A percentile compares a stretch with the other conserved stretches of the same genome.
Evolutionary conservation across 805 yeast genomes (phyloP).

Genomic region (Lipomyces anomalus): DNA sequence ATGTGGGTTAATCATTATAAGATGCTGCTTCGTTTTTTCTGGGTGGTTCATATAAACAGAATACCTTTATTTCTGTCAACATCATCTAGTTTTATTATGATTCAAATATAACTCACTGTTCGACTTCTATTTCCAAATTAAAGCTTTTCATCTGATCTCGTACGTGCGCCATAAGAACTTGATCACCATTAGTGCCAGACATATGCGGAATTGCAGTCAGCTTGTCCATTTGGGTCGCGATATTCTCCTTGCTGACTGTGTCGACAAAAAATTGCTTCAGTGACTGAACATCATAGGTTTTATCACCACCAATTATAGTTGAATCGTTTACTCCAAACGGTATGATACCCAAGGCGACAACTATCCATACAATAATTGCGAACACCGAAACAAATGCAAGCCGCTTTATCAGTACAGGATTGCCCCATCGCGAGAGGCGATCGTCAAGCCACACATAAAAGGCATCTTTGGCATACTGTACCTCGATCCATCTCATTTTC

Average conservation of each 20-base stretch:
- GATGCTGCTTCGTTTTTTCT: slow-evolving; percentile 28
- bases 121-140: too few relatives aligned
- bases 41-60: slow-evolving; percentile 66
- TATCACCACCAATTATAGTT: slow-evolving; percentile 41
- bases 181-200: slow-evolving; percentile 84
- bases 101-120: background rate
- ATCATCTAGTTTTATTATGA: slow-evolving; percentile 46
- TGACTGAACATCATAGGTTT: slow-evolving; percentile 55
- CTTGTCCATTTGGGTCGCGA: slow-evolving; percentile 65
- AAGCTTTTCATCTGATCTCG: slow-evolving; percentile 32
- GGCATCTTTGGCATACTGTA: slow-evolving; percentile 37
- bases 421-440: slow-evolving; percentile 62
- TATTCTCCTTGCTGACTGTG: slow-evolving; percentile 49
- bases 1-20: background rate
- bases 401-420: slow-evolving; percentile 77
- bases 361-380: slow-evolving; percentile 50
- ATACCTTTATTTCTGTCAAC: slow-evolving; percentile 48
- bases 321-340: slow-evolving; percentile 36
- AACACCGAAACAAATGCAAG: slow-evolving; percentile 64
- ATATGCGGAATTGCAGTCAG: slow-evolving; percentile 76
- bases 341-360: slow-evolving; percentile 53
- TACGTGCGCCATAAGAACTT: slow-evolving; percentile 62
- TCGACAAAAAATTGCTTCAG: slow-evolving; percentile 46
- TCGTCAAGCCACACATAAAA: slow-evolving; percentile 46
- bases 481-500: slow-evolving; percentile 36